Evolutionary conservation across 2,329 filamentous ascomycete genomes (phyloP).

Genomic region (Colletotrichum scovillei): DNA sequence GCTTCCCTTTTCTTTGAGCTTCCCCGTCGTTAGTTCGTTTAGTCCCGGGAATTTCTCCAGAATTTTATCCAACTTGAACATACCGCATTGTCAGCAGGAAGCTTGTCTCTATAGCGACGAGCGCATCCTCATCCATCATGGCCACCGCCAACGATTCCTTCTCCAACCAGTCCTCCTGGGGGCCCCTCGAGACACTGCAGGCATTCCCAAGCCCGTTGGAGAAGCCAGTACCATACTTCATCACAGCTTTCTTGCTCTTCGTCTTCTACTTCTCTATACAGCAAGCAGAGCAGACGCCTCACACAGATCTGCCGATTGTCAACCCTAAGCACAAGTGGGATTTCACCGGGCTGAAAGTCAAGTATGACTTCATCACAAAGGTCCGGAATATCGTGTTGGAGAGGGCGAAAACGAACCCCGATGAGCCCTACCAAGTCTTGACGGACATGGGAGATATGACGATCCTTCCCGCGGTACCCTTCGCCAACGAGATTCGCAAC

Average conservation of each 20-base stretch:
- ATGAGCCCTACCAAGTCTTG: constrained; percentile 17
- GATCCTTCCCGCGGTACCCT: constrained; percentile 26
- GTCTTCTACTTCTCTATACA: constrained; percentile 32
- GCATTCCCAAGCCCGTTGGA: constrained; percentile 27
- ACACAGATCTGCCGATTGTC: constrained; percentile 7
- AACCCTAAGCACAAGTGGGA: constrained; percentile 21
- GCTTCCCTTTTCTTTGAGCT: constrained; percentile 32
- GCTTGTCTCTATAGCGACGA: not conserved
- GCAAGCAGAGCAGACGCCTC: constrained; percentile 12
- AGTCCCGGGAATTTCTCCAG: not conserved
- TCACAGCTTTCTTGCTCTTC: constrained; percentile 23
- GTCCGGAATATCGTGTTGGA: constrained; percentile 2
- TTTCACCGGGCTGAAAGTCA: constrained; percentile 23
- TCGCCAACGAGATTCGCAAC: constrained; percentile 33
- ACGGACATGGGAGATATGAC: constrained; percentile 30
- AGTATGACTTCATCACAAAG: constrained; percentile 22
- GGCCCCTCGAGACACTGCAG: constrained; percentile 25
- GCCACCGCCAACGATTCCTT: constrained; percentile 31
- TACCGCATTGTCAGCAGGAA: not conserved
- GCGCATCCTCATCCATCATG: constrained; percentile 19
- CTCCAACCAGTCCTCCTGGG: constrained; percentile 23
- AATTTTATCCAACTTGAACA: constrained; percentile 1
- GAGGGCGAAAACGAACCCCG: constrained; percentile 4
- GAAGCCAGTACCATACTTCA: constrained; percentile 32
- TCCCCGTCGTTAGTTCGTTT: not conserved